Base-by-base conservation (phyloP, 805 yeast genomes). In the Saturnispora silvae region DNA sequence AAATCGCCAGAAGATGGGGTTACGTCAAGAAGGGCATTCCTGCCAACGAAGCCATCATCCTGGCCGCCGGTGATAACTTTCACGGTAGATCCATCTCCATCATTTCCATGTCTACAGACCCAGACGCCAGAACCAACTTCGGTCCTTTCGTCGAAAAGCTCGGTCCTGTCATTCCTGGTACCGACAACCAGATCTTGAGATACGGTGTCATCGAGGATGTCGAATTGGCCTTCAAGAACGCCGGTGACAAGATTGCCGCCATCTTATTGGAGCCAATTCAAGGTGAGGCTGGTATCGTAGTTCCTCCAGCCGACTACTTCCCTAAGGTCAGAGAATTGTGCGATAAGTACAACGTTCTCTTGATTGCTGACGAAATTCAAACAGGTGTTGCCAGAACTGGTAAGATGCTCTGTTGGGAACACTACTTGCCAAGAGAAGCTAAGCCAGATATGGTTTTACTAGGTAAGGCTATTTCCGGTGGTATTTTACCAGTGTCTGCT, bases 331-430 rank as follows among this genome's bases (percentile, higher is more conserved):
- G 73, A 47, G 76, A 63, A 38, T 67, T 85, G 44, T 85, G 96
- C 66, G 75, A 74, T 51, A 64, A 85, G 61, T 68, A 87, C 70
- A 86, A 89, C 52, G 87, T 84, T 24, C 67, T 89, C 56, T 72
- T 89, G 52, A 87, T 89, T 61, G 85, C 95, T 56, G 97, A 89
- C 59, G 97, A 89, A 68, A 85, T 89, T 57, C 97, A 89, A 66
- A 87, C 97, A 19, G 97, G 97, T 62, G 75, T 89, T 57, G 97
- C 94, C 34, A 80, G 97, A 70, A 89, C 97, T 20, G 97, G 97
- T 54, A 83, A 82, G 65, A 69, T 89, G 72, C 70, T 89, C 44
- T 85, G 96, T 59, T 79, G 77, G 62, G 94, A 89, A 64, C 96
- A 89, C 22, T 37, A 25, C 19, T 38, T 53, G n/a, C 78, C 79